Conservation (phyloP, 2,329 filamentous ascomycete species). For the Aspergillus pseudotamarii region DNA sequence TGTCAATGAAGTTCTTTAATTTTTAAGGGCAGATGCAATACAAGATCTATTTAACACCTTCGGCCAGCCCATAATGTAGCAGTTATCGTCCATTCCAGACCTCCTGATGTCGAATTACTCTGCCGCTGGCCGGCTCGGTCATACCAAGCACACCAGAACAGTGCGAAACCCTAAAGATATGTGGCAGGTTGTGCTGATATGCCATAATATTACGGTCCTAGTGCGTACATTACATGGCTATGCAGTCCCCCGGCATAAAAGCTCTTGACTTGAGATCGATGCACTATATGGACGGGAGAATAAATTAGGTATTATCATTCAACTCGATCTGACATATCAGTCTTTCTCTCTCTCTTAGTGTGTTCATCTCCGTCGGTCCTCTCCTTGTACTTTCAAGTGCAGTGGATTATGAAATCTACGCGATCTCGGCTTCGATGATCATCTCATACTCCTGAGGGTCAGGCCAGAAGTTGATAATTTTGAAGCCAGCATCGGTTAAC, state of each 20-base stretch:
- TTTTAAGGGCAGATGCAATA: not conserved
- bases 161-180: not conserved
- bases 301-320: not conserved
- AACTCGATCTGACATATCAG: not conserved
- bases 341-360: too few species aligned
- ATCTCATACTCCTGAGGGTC: conserved; percentile 33
- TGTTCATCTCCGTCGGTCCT: not conserved
- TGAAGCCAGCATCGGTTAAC: conserved; percentile 29
- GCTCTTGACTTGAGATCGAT: not conserved
- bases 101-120: not conserved
- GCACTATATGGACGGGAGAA: not conserved
- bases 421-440: conserved; percentile 31
- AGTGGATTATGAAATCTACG: not conserved
- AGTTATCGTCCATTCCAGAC: not conserved
- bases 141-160: not conserved
- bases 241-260: not conserved
- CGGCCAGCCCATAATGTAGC: not conserved
- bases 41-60: not conserved
- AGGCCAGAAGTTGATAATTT: conserved; percentile 32
- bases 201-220: not conserved
- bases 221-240: not conserved
- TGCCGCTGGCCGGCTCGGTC: not conserved
- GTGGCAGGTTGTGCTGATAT: not conserved
- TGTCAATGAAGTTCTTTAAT: not conserved
- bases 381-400: not conserved